A percentile compares a stretch with the other conserved stretches of the same genome.
phyloP scores from a whole-genome alignment of 1,284 basidiomycete species.

The Papiliotrema flavescens region DNA sequence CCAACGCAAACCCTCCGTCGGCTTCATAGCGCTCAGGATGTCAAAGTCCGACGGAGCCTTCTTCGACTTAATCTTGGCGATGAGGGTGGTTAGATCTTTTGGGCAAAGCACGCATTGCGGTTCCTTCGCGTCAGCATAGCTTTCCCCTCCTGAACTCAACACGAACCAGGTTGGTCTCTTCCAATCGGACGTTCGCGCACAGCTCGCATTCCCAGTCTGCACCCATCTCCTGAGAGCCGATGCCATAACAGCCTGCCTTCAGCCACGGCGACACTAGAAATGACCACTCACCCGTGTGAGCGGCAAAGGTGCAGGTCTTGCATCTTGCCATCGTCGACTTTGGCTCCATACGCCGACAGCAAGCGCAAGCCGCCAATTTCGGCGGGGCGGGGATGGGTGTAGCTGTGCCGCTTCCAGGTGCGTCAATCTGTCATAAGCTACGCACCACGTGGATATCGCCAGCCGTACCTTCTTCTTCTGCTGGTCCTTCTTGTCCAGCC shows the following conservation, averaged over 20 bases:
- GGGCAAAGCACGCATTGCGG: constrained; percentile 50
- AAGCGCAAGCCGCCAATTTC: constrained; percentile 66
- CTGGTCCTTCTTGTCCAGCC: constrained; percentile 21
- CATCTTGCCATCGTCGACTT: constrained; percentile 73
- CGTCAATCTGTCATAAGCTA: not conserved
- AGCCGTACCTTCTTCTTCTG: constrained; percentile 58
- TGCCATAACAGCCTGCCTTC: constrained; percentile 62
- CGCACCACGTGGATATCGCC: not conserved
- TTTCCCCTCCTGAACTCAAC: too few relatives aligned
- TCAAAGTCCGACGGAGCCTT: constrained; percentile 58
- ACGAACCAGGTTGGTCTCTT: constrained; percentile 76
- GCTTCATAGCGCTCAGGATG: constrained; percentile 80
- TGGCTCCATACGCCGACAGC: constrained; percentile 70
- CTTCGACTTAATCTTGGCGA: constrained; percentile 27
- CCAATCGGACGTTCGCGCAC: constrained; percentile 71
- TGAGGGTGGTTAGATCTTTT: constrained; percentile 7
- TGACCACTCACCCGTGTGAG: constrained; percentile 62
- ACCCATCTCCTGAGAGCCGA: constrained; percentile 58
- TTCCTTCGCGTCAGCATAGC: constrained; percentile 23
- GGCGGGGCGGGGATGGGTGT: constrained; percentile 33
- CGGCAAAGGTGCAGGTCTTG: constrained; percentile 68
- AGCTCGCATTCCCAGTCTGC: constrained; percentile 80
- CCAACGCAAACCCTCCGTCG: constrained; percentile 92
- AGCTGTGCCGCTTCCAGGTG: too few relatives aligned
- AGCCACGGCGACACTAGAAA: not conserved